Evolutionary conservation across 345 rosid species (phyloP), one percentile per base, ranked within the genome.

Genomic region (Raphanus sativus): DNA sequence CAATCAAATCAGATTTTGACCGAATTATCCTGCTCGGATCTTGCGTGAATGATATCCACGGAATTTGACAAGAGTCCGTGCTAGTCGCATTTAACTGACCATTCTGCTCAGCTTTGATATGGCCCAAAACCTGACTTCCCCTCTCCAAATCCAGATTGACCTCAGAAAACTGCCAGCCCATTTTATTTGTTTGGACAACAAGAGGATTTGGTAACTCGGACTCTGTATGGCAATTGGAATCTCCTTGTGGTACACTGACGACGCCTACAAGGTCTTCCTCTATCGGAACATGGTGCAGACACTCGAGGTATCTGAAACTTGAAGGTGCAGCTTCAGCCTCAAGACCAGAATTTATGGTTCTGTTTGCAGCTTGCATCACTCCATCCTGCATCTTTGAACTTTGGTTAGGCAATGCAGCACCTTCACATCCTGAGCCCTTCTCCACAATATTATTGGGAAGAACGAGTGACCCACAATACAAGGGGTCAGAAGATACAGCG

Each of bases 31-130:
- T 80, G 29, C 74, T 76, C 2, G 79, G 79, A 69, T 84, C 76
- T 72, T 85, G 85, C 59, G 74, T 55, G 12, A 83, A 81, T 77
- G 82, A 81, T 11, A 84, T 90, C 86, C 71, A 66, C 12, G 84
- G 83, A 56, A 81, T 77, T 83, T 73, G 91, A 74, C 81, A 62
- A 5, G 84, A 55, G 33, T 78, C 86, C 8, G 6, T 25, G 6
- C 29, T 25, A 2, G 45, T 80, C 15, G 28, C 62, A 40, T 45
- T 42, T 42, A 54, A 8, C 12, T 69, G 75, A 70, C 76, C 72
- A 33, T 70, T 75, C 72, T 55, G 79, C 67, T 60, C 80, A 38
- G 62, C 67, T 29, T 71, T 83, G 71, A 52, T 50, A 55, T 74
- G 65, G 42, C 84, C 54, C 62, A 83, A 77, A 67, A 75, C 85